Conservation (phyloP, 2,329 filamentous ascomycete species). For the Intubia oerlemansii region DNA sequence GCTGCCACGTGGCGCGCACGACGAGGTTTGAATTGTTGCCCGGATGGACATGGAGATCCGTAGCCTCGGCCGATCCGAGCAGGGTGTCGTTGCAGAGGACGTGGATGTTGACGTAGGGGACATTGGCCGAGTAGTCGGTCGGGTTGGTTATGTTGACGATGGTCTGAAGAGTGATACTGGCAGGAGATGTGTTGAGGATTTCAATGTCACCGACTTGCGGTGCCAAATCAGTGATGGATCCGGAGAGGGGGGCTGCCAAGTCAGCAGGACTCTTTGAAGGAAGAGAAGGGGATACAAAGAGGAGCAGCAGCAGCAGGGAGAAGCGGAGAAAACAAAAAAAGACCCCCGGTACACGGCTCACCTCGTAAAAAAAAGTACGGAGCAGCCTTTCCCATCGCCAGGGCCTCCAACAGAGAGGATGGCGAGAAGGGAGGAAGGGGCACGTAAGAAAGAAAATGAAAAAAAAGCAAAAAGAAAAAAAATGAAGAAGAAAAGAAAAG, state of each 20-base stretch:
- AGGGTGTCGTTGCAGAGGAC: slow-evolving; percentile 51
- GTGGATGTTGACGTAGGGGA: slow-evolving; percentile 66
- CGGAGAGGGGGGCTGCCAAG: slow-evolving; percentile 35
- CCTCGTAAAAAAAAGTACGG: too few relatives aligned
- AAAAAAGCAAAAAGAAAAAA: background rate
- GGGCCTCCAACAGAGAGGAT: too few relatives aligned
- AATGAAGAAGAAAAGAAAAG: background rate
- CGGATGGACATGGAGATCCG: slow-evolving; percentile 37
- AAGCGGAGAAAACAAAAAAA: too few relatives aligned
- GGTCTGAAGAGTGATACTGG: slow-evolving; percentile 50
- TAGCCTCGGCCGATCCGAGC: slow-evolving; percentile 53
- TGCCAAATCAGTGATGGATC: too few relatives aligned
- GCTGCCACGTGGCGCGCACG: slow-evolving; percentile 56
- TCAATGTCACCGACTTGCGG: slow-evolving; percentile 51
- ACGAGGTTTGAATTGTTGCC: slow-evolving; percentile 53
- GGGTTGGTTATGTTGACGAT: slow-evolving; percentile 75
- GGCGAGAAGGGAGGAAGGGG: too few relatives aligned
- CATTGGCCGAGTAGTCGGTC: slow-evolving; percentile 58
- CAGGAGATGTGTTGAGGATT: slow-evolving; percentile 50
- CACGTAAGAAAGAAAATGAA: background rate
- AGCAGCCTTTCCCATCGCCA: too few relatives aligned
- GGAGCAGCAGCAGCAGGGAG: too few relatives aligned
- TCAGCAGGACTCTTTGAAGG: too few relatives aligned
- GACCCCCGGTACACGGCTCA: too few relatives aligned
- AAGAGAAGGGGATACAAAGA: too few relatives aligned